A percentile compares a stretch with the other conserved stretches of the same genome.
Conservation (phyloP, 1,284 basidiomycete species). For the Omphalotus olearius region DNA sequence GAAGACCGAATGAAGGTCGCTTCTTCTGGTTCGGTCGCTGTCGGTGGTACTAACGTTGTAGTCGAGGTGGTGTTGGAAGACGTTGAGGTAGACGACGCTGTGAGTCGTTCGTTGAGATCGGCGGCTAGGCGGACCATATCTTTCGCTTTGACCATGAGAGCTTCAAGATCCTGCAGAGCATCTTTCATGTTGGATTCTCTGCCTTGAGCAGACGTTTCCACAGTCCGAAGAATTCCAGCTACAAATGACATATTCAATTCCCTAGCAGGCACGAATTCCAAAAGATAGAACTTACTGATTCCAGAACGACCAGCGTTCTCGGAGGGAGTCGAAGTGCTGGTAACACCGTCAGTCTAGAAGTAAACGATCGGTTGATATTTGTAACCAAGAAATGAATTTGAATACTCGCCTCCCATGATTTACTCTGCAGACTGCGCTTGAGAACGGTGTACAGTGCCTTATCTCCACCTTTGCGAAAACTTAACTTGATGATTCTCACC, state of each 20-base stretch:
- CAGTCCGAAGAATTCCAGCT: constrained; percentile 80
- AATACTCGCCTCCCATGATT: constrained; percentile 72
- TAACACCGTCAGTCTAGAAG: not conserved
- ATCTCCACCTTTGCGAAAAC: constrained; percentile 90
- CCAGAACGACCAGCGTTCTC: constrained; percentile 6
- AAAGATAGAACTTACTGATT: constrained; percentile 7
- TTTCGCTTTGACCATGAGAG: constrained; percentile 87
- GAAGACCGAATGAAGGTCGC: constrained; percentile 86
- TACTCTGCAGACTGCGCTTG: constrained; percentile 72
- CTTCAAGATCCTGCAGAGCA: constrained; percentile 87
- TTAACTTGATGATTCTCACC: constrained; percentile 59
- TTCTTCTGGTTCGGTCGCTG: constrained; percentile 60
- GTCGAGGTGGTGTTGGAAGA: constrained; percentile 24
- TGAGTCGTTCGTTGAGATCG: constrained; percentile 82
- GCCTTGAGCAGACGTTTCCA: constrained; percentile 64
- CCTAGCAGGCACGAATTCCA: not conserved
- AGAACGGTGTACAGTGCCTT: constrained; percentile 80
- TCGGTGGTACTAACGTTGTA: constrained; percentile 13
- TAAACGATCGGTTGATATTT: constrained; percentile 15
- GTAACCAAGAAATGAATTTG: not conserved
- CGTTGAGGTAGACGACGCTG: constrained; percentile 39
- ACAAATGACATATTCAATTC: constrained; percentile 7
- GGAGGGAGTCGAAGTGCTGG: not conserved
- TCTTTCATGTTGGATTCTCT: constrained; percentile 69
- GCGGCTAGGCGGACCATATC: constrained; percentile 92